Base-by-base conservation (phyloP, 2,329 filamentous ascomycete species). In the Colletotrichum liaoningense region DNA sequence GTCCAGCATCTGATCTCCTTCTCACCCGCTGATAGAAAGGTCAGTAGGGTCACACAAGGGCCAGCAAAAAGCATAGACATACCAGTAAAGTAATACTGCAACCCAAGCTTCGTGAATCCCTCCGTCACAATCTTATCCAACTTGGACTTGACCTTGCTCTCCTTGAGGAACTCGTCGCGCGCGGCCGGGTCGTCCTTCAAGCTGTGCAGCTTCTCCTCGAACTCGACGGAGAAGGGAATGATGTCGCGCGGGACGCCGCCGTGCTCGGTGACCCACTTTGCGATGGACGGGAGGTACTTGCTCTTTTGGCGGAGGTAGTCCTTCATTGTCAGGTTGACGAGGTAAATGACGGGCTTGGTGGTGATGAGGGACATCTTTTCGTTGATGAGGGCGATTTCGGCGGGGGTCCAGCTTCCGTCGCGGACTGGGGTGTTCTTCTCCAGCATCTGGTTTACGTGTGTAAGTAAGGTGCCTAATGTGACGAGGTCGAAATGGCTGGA, bases 301-400 rank as follows among this genome's bases (percentile, higher is more conserved):
- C 82, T 82, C 79, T 86, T 86, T 71, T 86, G 84, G 46, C 84
- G 76, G 30, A 86, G 79, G 77, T 86, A 86, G 73, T 86, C 84
- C 79, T 86, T 86, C 84, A 85, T 85, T 2, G 83, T 84, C 67
- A 86, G 69, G 76, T 86, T 86, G 66, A 86, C 83, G 35, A 86
- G 82, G 77, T 86, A 86, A 74, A 86, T 85, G 58, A 78, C 78
- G 12, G 84, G 84, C 77, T 86, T 86, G 16, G 84, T 86, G 33
- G 84, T 86, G 75, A 86, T 86, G 3, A 86, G 81, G 67, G 82
- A 81, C 26, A 85, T 84, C 79, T 85, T 85, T 52, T 85, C 84
- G 75, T 85, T 86, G 77, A 86, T 86, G n/a, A 85, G 79, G 2
- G 80, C 79, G 66, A 86, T 85, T 74, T 86, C 84, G 1, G 83